Conservation (phyloP, 805 yeast species). For the Cyberlindnera bimundalis region DNA sequence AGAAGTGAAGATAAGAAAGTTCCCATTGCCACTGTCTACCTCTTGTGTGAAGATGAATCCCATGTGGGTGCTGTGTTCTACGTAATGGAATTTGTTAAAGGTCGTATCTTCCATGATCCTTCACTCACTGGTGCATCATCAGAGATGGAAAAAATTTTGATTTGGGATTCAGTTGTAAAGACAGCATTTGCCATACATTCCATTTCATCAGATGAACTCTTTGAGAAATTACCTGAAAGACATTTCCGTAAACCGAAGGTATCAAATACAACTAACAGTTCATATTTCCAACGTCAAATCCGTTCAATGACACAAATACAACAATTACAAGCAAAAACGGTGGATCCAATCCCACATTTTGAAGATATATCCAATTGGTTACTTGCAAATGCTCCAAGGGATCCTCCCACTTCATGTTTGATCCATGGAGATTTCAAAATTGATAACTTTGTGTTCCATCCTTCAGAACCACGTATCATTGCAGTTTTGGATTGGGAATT, state of each 20-base stretch:
- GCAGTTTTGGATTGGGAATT: constrained; percentile 67
- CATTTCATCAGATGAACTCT: constrained; percentile 41
- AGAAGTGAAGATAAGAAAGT: constrained; percentile 29
- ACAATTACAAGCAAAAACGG: constrained; percentile 33
- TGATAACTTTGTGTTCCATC: constrained; percentile 61
- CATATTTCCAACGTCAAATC: constrained; percentile 54
- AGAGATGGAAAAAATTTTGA: constrained; percentile 25
- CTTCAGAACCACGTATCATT: constrained; percentile 43
- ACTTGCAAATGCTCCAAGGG: constrained; percentile 41
- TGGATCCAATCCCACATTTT: constrained; percentile 48
- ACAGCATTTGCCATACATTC: constrained; percentile 49
- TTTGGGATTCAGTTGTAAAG: constrained; percentile 48
- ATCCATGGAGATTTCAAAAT: constrained; percentile 66
- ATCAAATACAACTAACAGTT: constrained; percentile 23
- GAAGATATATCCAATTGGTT: constrained; percentile 41
- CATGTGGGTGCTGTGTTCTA: constrained; percentile 55
- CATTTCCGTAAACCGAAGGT: constrained; percentile 33
- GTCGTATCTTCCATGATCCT: constrained; percentile 54
- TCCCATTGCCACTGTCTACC: constrained; percentile 51
- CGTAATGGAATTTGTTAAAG: constrained; percentile 57
- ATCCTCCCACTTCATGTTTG: constrained; percentile 41
- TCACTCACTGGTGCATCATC: constrained; percentile 35
- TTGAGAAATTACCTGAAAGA: constrained; percentile 39
- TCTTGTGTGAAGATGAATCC: constrained; percentile 54
- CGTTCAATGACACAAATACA: constrained; percentile 44